Percentiles rank a stretch among this genome's conserved stretches.
phyloP scores from a whole-genome alignment of 2,329 filamentous ascomycete species.

The Aspergillus arachidicola region DNA sequence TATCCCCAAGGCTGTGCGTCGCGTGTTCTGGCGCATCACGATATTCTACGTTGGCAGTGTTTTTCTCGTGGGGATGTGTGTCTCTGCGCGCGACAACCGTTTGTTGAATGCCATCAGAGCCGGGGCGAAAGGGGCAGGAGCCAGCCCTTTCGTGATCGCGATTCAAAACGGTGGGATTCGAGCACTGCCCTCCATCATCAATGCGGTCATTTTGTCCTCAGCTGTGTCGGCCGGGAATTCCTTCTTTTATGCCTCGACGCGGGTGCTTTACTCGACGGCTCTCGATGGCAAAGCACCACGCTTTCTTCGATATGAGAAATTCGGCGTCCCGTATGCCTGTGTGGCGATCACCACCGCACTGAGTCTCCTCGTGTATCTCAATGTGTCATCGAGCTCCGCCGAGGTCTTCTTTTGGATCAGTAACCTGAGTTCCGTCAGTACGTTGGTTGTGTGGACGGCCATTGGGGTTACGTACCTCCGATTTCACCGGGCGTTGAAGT shows the following conservation, averaged over 20 bases:
- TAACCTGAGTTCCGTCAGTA: slow-evolving; percentile 54
- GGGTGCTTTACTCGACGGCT: slow-evolving; percentile 43
- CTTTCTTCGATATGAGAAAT: slow-evolving; percentile 39
- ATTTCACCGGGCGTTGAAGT: slow-evolving; percentile 51
- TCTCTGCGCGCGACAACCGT: slow-evolving; percentile 49
- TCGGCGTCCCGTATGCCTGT: slow-evolving; percentile 59
- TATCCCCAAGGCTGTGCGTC: slow-evolving; percentile 56
- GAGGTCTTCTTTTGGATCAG: slow-evolving; percentile 69
- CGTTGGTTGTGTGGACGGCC: slow-evolving; percentile 60
- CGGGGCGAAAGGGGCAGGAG: slow-evolving; percentile 39
- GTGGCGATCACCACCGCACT: slow-evolving; percentile 56
- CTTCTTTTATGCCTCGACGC: slow-evolving; percentile 39
- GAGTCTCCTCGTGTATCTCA: slow-evolving; percentile 66
- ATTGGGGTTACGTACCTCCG: slow-evolving; percentile 58
- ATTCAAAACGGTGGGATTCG: slow-evolving; percentile 49
- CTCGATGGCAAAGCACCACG: slow-evolving; percentile 41
- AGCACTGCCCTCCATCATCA: slow-evolving; percentile 42
- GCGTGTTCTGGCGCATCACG: slow-evolving; percentile 57
- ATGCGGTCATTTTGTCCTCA: slow-evolving; percentile 42
- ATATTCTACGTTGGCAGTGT: slow-evolving; percentile 61
- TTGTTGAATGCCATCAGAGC: slow-evolving; percentile 47
- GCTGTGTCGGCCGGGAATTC: slow-evolving; percentile 49
- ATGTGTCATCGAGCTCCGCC: slow-evolving; percentile 57
- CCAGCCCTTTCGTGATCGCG: slow-evolving; percentile 58
- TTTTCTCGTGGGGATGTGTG: slow-evolving; percentile 56